These are phyloP conservation scores for Citrus cavaleriei DNA, from an alignment of 345 rosid genomes.

Conservation along the genomic window DNA sequence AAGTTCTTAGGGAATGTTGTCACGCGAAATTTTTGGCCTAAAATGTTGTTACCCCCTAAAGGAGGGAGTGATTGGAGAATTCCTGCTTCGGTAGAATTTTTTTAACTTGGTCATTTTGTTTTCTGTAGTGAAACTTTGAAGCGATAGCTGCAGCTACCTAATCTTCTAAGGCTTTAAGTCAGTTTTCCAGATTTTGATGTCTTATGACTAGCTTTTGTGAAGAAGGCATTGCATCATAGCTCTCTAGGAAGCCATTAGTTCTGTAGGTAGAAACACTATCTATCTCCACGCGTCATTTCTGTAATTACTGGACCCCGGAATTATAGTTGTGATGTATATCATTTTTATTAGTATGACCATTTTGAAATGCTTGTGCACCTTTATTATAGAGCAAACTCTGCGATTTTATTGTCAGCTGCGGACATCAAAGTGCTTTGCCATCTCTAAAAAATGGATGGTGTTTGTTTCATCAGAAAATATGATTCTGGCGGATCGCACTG, in stretches of 20 bases:
- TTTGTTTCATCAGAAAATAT: neutral
- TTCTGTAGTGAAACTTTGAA: neutral
- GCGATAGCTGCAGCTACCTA: neutral
- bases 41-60: neutral
- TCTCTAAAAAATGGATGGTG: neutral
- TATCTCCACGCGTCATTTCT: neutral
- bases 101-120: neutral
- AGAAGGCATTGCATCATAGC: neutral
- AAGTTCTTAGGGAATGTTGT: neutral
- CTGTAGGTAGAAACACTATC: neutral
- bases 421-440: neutral
- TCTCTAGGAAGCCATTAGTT: neutral
- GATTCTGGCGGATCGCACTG: neutral
- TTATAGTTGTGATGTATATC: neutral
- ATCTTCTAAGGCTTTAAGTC: neutral
- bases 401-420: neutral
- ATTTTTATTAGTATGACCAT: neutral
- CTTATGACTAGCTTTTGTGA: neutral
- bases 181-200: neutral
- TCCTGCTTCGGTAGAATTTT: neutral
- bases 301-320: neutral
- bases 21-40: neutral
- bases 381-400: neutral
- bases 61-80: neutral
- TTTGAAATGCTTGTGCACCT: neutral